Evolutionary conservation across 495 filamentous ascomycete species (phyloP).

Genomic region (Acidiella bohemica): DNA sequence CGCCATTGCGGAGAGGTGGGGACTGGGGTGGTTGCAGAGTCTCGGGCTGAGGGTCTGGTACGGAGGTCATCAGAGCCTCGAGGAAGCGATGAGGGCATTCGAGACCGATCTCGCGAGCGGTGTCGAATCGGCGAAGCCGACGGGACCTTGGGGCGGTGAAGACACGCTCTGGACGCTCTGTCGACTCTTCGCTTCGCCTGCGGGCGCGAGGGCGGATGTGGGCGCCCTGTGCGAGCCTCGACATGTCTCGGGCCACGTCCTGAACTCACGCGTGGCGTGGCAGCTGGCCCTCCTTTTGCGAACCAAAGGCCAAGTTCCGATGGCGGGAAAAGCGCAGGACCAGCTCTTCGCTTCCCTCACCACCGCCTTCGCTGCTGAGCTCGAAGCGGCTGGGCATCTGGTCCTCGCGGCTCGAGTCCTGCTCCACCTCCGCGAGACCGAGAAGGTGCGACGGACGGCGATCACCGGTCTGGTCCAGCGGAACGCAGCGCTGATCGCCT

Average conservation of each 20-base stretch:
- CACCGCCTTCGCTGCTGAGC: slow-evolving; percentile 55
- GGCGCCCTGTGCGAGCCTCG: slow-evolving; percentile 4
- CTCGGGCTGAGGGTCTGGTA: slow-evolving; percentile 89
- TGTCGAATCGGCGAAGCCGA: slow-evolving; percentile 41
- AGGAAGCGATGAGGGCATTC: slow-evolving; percentile 56
- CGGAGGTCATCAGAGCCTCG: slow-evolving; percentile 52
- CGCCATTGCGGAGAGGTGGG: slow-evolving; percentile 63
- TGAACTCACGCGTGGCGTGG: slow-evolving; percentile 62
- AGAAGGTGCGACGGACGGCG: slow-evolving; percentile 48
- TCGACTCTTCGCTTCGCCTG: slow-evolving; percentile 34
- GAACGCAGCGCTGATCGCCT: slow-evolving; percentile 23
- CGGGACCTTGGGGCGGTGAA: neutral
- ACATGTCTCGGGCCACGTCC: slow-evolving; percentile 2
- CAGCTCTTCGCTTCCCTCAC: slow-evolving; percentile 41
- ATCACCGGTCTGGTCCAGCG: slow-evolving; percentile 58
- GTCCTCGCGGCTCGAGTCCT: slow-evolving; percentile 58
- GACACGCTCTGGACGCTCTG: slow-evolving; percentile 71
- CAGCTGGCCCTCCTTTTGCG: slow-evolving; percentile 51
- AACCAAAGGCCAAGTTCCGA: slow-evolving; percentile 16
- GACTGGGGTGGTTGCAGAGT: slow-evolving; percentile 79
- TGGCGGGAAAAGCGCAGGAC: slow-evolving; percentile 35
- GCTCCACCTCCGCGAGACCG: slow-evolving; percentile 54
- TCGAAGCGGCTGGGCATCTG: slow-evolving; percentile 47
- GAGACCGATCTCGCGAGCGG: slow-evolving; percentile 45
- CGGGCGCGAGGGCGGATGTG: neutral